Evolutionary conservation across 768 basidiomycete genomes (phyloP), one percentile per base, ranked within the genome.

Genomic region (Lepiota venenata): DNA sequence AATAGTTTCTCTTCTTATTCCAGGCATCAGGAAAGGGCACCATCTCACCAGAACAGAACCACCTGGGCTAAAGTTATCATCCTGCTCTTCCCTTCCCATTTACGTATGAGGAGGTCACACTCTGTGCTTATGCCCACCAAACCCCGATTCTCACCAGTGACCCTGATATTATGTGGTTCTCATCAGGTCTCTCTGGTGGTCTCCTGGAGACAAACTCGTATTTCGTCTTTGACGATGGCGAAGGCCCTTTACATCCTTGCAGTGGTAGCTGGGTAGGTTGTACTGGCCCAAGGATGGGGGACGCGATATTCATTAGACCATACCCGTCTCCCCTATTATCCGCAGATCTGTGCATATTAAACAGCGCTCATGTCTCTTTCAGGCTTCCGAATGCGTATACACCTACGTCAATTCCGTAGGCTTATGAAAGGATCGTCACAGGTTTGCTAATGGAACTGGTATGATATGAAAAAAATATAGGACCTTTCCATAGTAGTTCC

Each of bases 181-280:
- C 45, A 45, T 32, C 11, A 21, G 18, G 32, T 7, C 41, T 43
- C 6, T 35, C 44, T 41, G 37, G 40, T 48, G 35, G 25, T 46
- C 45, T 27, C 46, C 29, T 54, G 20, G 52, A 20, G 29, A 54
- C 52, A 54, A 25, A 18, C 44, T 54, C 4, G 43, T 16, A 15
- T n/a, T 47, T 27, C 50, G 20, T 32, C 32, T 32, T 11, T 32
- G 32, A 32, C 18, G 42, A 43, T 43, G 32, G 14, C 41, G 39
- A 20, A 16, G 40, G 25, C 25, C 32, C 32, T 35, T 40, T 51
- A 3, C 32, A 11, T 25, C 22, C 35, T 25, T 21, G 35, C 18
- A 20, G n/a, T 35, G 46, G 46, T 47, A 35, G 46, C 32, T 47
- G 29, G 3, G n/a, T 20, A 4, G 25, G n/a, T 20, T 4, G 46